Conservation (phyloP, 2,329 filamentous ascomycete genomes). For the Pezicula neosporulosa region DNA sequence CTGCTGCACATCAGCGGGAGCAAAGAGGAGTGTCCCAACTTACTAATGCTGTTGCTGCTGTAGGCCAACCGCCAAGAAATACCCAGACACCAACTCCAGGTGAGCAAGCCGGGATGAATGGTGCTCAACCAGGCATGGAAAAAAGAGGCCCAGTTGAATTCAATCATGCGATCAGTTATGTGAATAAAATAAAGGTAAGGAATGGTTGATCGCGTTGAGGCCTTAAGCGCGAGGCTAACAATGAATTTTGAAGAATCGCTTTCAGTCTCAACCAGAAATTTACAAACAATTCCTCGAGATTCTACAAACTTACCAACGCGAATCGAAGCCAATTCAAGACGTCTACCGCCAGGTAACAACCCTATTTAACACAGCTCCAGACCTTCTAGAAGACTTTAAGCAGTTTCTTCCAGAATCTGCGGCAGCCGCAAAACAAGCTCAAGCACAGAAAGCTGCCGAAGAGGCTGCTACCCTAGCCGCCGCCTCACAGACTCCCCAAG, state of each 20-base stretch:
- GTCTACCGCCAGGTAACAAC: slow-evolving; percentile 96
- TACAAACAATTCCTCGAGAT: slow-evolving; percentile 99
- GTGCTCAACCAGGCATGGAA: slow-evolving; percentile 64
- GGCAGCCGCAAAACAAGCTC: slow-evolving; percentile 58
- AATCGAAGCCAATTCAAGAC: slow-evolving; percentile 97
- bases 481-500: slow-evolving; percentile 48
- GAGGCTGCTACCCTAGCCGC: slow-evolving; percentile 66
- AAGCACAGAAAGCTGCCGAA: slow-evolving; percentile 35
- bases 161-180: slow-evolving; percentile 98
- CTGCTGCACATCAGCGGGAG: slow-evolving; percentile 54
- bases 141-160: slow-evolving; percentile 96
- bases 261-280: slow-evolving; percentile 93
- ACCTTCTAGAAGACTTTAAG: slow-evolving; percentile 96
- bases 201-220: neutral
- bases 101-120: slow-evolving; percentile 56
- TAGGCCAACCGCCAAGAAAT: slow-evolving; percentile 44
- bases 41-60: slow-evolving; percentile 52
- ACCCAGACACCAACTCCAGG: slow-evolving; percentile 58
- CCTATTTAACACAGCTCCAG: slow-evolving; percentile 87
- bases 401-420: slow-evolving; percentile 94
- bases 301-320: slow-evolving; percentile 93
- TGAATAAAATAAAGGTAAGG: slow-evolving; percentile 96
- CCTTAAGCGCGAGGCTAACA: neutral
- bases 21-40: slow-evolving; percentile 64
- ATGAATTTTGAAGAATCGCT: slow-evolving; percentile 69